Evolutionary conservation across 768 basidiomycete species (phyloP), one percentile per base, ranked within the genome.

Genomic region (Mycena haematopus): DNA sequence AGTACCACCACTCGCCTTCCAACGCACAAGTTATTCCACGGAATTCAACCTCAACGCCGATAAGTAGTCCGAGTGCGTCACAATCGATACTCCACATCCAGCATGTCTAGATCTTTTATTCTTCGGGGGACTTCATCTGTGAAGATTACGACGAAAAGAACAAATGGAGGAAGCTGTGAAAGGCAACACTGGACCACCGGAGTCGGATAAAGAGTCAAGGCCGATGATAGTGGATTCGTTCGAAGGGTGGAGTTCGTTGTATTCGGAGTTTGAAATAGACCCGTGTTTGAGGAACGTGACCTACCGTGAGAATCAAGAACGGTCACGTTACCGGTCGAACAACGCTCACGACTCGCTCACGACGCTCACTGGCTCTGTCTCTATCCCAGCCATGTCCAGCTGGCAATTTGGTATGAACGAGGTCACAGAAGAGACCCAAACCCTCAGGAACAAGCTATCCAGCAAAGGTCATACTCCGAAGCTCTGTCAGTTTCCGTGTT

Each of bases 331-430:
- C 42, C 47, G 19, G n/a, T 36, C 3, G 22, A 21, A 11, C 15
- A n/a, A 62, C 60, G 54, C 22, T 52, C 36, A 56, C 60, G 7
- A 9, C n/a, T 4, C 8, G 29, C 29, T 31, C 29, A 31, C 42
- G 42, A 42, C 42, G 42, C 38, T 19, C 24, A n/a, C 52, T 21
- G 15, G 15, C 42, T 22, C 35, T 38, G n/a, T n/a, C 65, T 38
- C 60, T 60, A 68, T 66, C 65, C 69, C 72, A 60, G 72, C 67
- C 65, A 85, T 84, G 83, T 81, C 83, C 36, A 70, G 77, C 61
- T 81, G 79, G 77, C 78, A 77, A 64, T 65, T 83, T 36, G 83
- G 82, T 13, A 72, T 72, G 6, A 77, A 80, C 60, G 83, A 84
- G 70, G 74, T 82, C 40, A 76, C 82, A 9, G 80, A 82, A 57